These are phyloP conservation scores for Kalmusia sp. DNA, from an alignment of 2,329 filamentous ascomycete genomes.

Conservation along the genomic window DNA sequence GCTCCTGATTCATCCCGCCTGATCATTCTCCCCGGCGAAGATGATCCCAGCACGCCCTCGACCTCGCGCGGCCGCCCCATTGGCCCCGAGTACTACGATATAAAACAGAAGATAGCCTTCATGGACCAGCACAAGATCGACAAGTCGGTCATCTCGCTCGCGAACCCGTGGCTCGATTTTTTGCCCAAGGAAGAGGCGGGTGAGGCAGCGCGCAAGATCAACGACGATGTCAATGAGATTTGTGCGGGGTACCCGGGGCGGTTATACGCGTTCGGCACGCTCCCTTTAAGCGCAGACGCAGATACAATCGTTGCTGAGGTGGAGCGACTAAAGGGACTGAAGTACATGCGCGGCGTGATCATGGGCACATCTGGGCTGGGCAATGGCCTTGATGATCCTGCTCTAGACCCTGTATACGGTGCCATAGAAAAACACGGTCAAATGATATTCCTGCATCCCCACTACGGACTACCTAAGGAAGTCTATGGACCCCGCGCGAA, in stretches of 20 bases:
- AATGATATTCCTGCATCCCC: slow-evolving; percentile 85
- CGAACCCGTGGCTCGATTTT: slow-evolving; percentile 95
- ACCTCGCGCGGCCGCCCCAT: slow-evolving; percentile 78
- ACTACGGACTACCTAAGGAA: slow-evolving; percentile 83
- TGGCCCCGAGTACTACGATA: slow-evolving; percentile 81
- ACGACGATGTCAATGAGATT: slow-evolving; percentile 77
- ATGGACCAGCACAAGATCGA: slow-evolving; percentile 86
- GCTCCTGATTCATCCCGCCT: slow-evolving; percentile 65
- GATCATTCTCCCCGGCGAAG: slow-evolving; percentile 68
- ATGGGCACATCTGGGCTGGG: slow-evolving; percentile 86
- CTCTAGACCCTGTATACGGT: slow-evolving; percentile 74
- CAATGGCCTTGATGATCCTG: slow-evolving; percentile 78
- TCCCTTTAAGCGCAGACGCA: slow-evolving; percentile 74
- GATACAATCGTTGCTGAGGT: slow-evolving; percentile 71
- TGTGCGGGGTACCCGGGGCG: slow-evolving; percentile 71
- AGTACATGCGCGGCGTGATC: slow-evolving; percentile 82
- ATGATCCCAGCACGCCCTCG: slow-evolving; percentile 58
- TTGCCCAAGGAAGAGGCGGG: slow-evolving; percentile 67
- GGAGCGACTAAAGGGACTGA: slow-evolving; percentile 64
- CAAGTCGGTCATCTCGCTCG: slow-evolving; percentile 84
- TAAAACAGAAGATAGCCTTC: slow-evolving; percentile 80
- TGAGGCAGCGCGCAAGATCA: slow-evolving; percentile 71
- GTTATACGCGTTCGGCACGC: slow-evolving; percentile 81
- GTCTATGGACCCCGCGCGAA: slow-evolving; percentile 80
- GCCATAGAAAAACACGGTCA: slow-evolving; percentile 70